These are phyloP conservation scores for Pachysandra terminalis DNA, from an alignment of 164 flowering plant species.

Conservation along the genomic window DNA sequence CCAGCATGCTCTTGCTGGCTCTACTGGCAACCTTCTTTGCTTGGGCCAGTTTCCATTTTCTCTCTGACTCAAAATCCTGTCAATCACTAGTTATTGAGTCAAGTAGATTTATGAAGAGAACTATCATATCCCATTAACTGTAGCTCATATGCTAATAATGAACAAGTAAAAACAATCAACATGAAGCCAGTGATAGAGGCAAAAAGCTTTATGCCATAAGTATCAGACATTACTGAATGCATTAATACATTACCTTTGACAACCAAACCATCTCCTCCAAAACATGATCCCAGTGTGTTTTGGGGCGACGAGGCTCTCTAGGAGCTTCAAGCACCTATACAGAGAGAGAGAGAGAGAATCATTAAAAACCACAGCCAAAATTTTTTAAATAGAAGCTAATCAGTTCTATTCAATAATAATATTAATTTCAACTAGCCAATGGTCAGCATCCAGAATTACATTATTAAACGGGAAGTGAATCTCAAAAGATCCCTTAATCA, in stretches of 20 bases:
- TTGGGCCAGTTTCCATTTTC: constrained; percentile 91
- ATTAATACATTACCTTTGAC: constrained; percentile 63
- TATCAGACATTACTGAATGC: constrained; percentile 4
- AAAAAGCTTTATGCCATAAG: not conserved
- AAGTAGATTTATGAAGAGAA: not conserved
- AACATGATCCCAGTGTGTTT: constrained; percentile 99
- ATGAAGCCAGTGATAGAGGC: not conserved
- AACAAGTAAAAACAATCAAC: not conserved
- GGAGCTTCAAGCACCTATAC: constrained; percentile 91
- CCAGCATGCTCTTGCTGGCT: constrained; percentile 88
- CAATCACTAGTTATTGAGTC: constrained; percentile 12
- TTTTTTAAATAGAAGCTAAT: not conserved
- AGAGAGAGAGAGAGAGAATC: no score
- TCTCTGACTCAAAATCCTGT: constrained; percentile 98
- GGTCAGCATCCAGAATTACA: no score
- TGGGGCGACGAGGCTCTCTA: constrained; percentile 84
- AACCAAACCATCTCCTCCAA: constrained; percentile 98
- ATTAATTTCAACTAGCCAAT: no score
- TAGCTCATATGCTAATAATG: not conserved
- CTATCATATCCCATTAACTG: not conserved
- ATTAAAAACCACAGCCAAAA: not conserved
- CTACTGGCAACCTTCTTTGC: constrained; percentile 92
- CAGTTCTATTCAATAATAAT: no score
- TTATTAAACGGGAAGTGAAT: no score
- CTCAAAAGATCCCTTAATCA: no score